These are phyloP conservation scores for Globisporangium canariense DNA, from an alignment of 352 stramenopile species.

Conservation along the genomic window DNA sequence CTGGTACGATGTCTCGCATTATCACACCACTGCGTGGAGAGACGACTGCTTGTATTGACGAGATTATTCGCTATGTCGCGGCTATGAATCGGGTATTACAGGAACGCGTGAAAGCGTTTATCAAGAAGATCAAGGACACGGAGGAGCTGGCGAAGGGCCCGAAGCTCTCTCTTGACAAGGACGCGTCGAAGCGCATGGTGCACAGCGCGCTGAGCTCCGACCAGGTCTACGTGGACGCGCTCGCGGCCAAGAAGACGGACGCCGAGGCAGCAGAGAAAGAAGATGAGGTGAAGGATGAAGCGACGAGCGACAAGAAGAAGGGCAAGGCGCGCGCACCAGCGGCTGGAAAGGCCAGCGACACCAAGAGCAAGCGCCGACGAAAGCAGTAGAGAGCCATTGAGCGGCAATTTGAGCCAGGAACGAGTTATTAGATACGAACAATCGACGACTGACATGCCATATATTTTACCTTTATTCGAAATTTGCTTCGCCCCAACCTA, in stretches of 20 bases:
- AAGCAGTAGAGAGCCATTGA: slow-evolving; percentile 14
- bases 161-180: slow-evolving; percentile 73
- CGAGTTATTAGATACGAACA: background rate
- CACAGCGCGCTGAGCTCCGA: slow-evolving; percentile 83
- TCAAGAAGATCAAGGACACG: slow-evolving; percentile 89
- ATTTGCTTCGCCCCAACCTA: background rate
- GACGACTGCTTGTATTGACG: background rate
- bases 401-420: background rate
- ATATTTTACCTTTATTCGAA: slow-evolving; percentile 18
- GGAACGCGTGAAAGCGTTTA: slow-evolving; percentile 85
- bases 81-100: slow-evolving; percentile 18
- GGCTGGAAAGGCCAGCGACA: slow-evolving; percentile 51
- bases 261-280: slow-evolving; percentile 18
- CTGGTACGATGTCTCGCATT: slow-evolving; percentile 31
- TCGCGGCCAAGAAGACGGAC: slow-evolving; percentile 52
- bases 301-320: slow-evolving; percentile 25
- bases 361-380: slow-evolving; percentile 33
- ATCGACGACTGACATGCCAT: background rate
- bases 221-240: slow-evolving; percentile 76
- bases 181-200: slow-evolving; percentile 78
- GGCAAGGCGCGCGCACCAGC: slow-evolving; percentile 23
- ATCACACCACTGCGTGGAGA: background rate
- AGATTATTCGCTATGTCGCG: background rate
- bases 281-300: slow-evolving; percentile 32
- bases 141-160: slow-evolving; percentile 78